Conservation (phyloP, 169 alveolate genomes). For the Eimeria brunetti region DNA sequence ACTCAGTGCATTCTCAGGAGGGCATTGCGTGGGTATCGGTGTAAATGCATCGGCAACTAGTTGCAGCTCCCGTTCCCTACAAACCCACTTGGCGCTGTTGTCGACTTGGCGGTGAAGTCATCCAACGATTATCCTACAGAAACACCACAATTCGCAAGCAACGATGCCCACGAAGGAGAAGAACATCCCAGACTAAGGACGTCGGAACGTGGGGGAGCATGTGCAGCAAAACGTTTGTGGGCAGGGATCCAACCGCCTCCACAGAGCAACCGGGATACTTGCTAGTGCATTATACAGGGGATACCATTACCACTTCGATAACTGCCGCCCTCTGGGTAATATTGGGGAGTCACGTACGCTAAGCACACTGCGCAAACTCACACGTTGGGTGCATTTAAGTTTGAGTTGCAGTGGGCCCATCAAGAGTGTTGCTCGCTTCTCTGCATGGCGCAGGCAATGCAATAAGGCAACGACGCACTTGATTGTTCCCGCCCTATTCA, state of each 20-base stretch:
- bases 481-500: neutral
- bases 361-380: neutral
- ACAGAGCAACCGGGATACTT: neutral
- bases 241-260: neutral
- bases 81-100: neutral
- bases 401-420: neutral
- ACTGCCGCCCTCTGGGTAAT: neutral
- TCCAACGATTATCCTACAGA: neutral
- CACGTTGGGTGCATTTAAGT: neutral
- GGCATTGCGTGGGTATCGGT: neutral
- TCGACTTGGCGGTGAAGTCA: neutral
- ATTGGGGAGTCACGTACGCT: neutral
- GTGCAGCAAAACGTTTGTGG: neutral
- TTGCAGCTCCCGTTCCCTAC: neutral
- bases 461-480: neutral
- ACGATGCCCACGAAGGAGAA: neutral
- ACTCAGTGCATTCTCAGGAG: neutral
- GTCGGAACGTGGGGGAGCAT: neutral
- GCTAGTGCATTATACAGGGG: neutral
- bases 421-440: neutral
- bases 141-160: neutral
- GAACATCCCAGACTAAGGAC: neutral
- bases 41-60: neutral
- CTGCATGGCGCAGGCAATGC: neutral
- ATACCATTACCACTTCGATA: neutral